Conservation (phyloP, 768 basidiomycete species). For the Leccinum broughii region DNA sequence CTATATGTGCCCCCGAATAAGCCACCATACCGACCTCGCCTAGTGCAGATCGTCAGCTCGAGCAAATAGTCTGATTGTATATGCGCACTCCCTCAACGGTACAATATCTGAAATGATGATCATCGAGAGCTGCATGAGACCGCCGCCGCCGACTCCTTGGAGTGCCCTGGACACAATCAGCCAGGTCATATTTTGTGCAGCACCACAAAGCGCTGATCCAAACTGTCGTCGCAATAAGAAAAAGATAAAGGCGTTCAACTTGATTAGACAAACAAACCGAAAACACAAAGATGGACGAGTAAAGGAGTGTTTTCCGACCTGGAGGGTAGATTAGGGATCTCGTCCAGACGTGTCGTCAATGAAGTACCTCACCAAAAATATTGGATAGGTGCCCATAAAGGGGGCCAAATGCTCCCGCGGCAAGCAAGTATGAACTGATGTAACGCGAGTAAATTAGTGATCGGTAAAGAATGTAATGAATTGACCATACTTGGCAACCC, state of each 20-base stretch:
- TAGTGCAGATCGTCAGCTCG: not conserved
- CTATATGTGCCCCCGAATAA: not conserved
- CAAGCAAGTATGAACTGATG: constrained; percentile 68
- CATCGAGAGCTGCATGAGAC: constrained; percentile 70
- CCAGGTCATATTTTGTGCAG: constrained; percentile 78
- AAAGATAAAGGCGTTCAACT: not conserved
- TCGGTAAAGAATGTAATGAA: constrained; percentile 1
- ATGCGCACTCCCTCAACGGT: constrained; percentile 66
- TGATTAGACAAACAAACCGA: constrained; percentile 44
- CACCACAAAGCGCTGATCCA: constrained; percentile 79
- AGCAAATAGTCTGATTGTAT: not conserved
- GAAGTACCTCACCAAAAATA: constrained; percentile 34
- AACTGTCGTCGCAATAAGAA: constrained; percentile 42
- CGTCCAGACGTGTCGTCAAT: not conserved
- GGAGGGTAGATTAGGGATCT: constrained; percentile 2
- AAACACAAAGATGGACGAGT: constrained; percentile 61
- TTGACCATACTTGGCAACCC: constrained; percentile 60
- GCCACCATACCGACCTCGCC: not conserved
- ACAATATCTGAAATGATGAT: constrained; percentile 86
- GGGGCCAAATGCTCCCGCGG: constrained; percentile 63
- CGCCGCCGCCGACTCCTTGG: constrained; percentile 83
- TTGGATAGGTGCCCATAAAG: constrained; percentile 79
- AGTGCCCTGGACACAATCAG: constrained; percentile 73
- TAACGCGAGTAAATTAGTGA: not conserved
- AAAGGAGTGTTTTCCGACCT: constrained; percentile 72